Evolutionary conservation across 306 rosid species (phyloP).

Genomic region (Cucumis cinereus): DNA sequence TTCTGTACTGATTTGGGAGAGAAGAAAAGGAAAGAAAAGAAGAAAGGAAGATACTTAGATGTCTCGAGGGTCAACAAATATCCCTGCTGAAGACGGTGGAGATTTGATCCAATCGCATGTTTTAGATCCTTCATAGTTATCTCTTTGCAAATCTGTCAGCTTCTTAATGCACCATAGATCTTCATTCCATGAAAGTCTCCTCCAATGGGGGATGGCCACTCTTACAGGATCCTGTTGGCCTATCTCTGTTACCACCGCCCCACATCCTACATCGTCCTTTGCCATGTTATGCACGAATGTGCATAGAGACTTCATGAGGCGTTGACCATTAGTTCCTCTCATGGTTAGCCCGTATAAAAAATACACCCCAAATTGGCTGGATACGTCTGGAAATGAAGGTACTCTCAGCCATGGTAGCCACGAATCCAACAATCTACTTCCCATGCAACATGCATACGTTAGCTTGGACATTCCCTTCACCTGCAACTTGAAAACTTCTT

Average conservation of each 20-base stretch:
- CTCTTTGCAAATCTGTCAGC: conserved; percentile 20
- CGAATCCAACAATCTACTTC: conserved; percentile 57
- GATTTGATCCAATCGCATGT: conserved; percentile 15
- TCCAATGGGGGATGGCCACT: conserved; percentile 77
- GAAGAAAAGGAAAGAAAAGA: neutral
- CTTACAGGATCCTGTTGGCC: conserved; percentile 70
- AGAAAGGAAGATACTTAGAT: conserved; percentile 25
- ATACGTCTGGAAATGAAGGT: conserved; percentile 79
- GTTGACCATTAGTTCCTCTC: conserved; percentile 44
- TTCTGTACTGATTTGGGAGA: neutral
- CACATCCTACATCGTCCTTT: conserved; percentile 55
- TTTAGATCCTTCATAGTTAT: conserved; percentile 9
- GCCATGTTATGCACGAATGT: conserved; percentile 67
- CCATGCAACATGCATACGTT: conserved; percentile 48
- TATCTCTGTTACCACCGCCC: conserved; percentile 73
- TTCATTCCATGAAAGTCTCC: conserved; percentile 59
- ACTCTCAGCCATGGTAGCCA: conserved; percentile 78
- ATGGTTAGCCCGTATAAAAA: conserved; percentile 62
- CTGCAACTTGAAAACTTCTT: conserved; percentile 73
- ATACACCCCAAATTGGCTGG: conserved; percentile 73
- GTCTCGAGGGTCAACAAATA: conserved; percentile 86
- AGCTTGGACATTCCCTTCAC: conserved; percentile 58
- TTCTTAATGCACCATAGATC: conserved; percentile 82
- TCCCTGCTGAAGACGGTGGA: conserved; percentile 34
- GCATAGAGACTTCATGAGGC: conserved; percentile 52